A percentile compares a stretch with the other conserved stretches of the same genome.
These are phyloP conservation scores for Cryptosporidium meleagridis DNA, from an alignment of 169 alveolate species.

Conservation along the genomic window DNA sequence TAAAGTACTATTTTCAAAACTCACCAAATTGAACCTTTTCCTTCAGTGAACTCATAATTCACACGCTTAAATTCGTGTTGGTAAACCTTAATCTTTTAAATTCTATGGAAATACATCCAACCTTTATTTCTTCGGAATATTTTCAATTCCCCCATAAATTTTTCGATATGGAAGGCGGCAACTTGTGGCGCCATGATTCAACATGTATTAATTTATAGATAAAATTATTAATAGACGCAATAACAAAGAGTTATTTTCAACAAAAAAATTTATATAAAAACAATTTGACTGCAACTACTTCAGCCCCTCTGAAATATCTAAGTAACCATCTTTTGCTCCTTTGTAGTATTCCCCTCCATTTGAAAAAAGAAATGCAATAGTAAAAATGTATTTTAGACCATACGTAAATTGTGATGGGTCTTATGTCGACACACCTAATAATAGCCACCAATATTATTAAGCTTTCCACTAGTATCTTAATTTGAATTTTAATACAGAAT, in stretches of 20 bases:
- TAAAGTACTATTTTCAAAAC: background rate
- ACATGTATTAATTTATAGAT: constrained; percentile 39
- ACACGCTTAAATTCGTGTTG: background rate
- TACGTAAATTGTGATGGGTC: constrained; percentile 55
- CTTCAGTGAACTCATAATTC: constrained; percentile 53
- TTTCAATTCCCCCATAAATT: constrained; percentile 20
- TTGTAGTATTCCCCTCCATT: background rate
- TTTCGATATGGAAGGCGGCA: constrained; percentile 61
- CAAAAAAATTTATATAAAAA: background rate
- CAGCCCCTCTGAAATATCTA: background rate
- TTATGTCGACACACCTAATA: constrained; percentile 40
- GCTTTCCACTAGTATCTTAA: background rate
- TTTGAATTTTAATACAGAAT: background rate
- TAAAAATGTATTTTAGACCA: constrained; percentile 17
- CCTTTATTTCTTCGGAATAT: background rate
- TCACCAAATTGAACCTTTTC: constrained; percentile 76
- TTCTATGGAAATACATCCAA: background rate
- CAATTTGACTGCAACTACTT: background rate
- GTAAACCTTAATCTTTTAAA: background rate
- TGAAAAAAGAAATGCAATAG: background rate
- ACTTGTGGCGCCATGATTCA: background rate
- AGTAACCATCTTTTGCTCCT: background rate
- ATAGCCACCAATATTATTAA: background rate
- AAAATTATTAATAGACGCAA: background rate
- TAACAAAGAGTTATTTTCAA: background rate